Evolutionary conservation across 2,329 filamentous ascomycete genomes (phyloP), one percentile per base, ranked within the genome.

Genomic region (Fusarium armeniacum): DNA sequence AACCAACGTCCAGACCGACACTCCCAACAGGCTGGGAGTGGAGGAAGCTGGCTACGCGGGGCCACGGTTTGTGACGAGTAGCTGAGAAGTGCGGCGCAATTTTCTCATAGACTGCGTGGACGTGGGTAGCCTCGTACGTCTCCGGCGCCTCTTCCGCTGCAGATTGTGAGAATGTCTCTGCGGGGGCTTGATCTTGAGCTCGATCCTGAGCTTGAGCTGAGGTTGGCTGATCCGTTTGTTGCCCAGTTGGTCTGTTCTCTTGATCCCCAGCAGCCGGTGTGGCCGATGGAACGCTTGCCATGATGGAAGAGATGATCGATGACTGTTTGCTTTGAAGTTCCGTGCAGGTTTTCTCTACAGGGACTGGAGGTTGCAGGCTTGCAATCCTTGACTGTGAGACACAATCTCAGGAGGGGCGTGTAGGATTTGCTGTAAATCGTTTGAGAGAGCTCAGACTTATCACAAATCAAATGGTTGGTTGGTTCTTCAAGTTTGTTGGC

Each of bases 31-130:
- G 77, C 49, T 92, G 87, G 33, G 83, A 82, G 51, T 84, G 82
- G 36, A 98, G 86, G 78, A 98, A 98, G 36, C 84, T 83, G 67
- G 94, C 88, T 58, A 98, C 92, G 73, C 97, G 91, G 24, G 96
- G 96, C 96, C 96, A 99, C 65, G 96, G 94, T 88, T 89, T 89
- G 83, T 91, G 87, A 65, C 89, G 87, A 24, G 93, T 95, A 18
- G 91, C 89, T 15, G 92, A 94, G 82, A 96, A 96, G 82, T 96
- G 93, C 36, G 89, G 86, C 35, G 93, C 93, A 77, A 96, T 96
- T 75, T 91, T 87, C 79, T 94, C 92, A 83, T 99, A 99, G 69
- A 99, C 93, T 61, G 88, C 84, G 81, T 99, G 96, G 59, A 99
- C 96, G 81, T 98, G 93, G 70, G 90, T 83, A 68, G 90, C 86